phyloP scores from a whole-genome alignment of 768 basidiomycete genomes.

The Leccinum variicolor region DNA sequence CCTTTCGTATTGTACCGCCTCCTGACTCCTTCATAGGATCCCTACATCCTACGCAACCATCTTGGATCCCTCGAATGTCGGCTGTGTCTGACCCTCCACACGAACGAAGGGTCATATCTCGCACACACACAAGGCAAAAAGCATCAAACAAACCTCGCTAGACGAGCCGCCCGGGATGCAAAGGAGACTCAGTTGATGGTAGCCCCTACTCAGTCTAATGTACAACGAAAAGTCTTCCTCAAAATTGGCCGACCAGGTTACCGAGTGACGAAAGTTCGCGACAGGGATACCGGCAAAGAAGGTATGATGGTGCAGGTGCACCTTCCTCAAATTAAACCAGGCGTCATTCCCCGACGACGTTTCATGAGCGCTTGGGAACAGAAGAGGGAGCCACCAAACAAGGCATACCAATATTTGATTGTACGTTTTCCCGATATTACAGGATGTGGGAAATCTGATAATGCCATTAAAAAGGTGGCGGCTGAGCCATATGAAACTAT shows the following conservation, averaged over 20 bases:
- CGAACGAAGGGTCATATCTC: constrained; percentile 99
- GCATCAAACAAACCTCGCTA: constrained; percentile 96
- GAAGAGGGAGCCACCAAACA: constrained; percentile 90
- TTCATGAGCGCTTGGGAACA: constrained; percentile 99
- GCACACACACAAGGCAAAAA: constrained; percentile 99
- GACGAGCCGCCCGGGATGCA: constrained; percentile 95
- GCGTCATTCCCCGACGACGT: constrained; percentile 76
- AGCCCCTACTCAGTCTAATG: constrained; percentile 70
- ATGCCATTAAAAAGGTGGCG: constrained; percentile 63
- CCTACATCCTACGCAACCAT: constrained; percentile 98
- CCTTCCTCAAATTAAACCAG: constrained; percentile 89
- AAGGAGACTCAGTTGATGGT: constrained; percentile 92
- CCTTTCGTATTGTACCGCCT: neutral
- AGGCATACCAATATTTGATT: constrained; percentile 95
- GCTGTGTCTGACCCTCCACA: constrained; percentile 94
- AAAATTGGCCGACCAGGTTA: constrained; percentile 97
- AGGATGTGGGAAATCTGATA: constrained; percentile 27
- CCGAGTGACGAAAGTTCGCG: constrained; percentile 94
- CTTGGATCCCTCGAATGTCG: constrained; percentile 98
- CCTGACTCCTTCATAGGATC: constrained; percentile 59
- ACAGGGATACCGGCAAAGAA: constrained; percentile 85
- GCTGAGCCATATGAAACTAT: constrained; percentile 99
- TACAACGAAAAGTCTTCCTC: constrained; percentile 92
- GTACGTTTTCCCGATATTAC: constrained; percentile 47
- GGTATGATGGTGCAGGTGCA: constrained; percentile 98